Evolutionary conservation across 2,329 filamentous ascomycete species (phyloP).

Genomic region (Penicillium sp.): DNA sequence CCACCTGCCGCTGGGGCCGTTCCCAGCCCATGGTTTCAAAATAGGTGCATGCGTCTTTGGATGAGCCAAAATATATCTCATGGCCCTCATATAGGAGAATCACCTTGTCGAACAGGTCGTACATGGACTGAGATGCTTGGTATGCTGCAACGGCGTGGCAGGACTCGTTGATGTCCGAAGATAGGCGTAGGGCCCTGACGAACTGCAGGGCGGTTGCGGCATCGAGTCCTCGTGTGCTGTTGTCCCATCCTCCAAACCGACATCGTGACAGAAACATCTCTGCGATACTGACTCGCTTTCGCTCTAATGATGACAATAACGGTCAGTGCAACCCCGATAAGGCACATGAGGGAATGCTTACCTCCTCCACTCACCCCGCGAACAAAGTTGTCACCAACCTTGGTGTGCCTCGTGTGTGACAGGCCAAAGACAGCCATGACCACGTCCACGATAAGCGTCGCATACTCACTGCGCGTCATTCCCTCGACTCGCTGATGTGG

Average conservation of each 20-base stretch:
- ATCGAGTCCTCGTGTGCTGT: conserved; percentile 47
- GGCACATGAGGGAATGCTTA: too few relatives aligned
- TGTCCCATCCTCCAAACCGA: conserved; percentile 41
- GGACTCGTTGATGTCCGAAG: conserved; percentile 15
- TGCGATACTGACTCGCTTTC: conserved; percentile 10
- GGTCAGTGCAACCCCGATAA: too few relatives aligned
- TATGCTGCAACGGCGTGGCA: conserved; percentile 63
- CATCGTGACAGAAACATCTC: conserved; percentile 20
- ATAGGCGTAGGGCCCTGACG: conserved; percentile 46
- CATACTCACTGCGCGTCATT: conserved; percentile 15
- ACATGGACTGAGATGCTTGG: conserved; percentile 53
- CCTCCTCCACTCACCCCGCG: conserved; percentile 33
- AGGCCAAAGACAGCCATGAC: conserved; percentile 20
- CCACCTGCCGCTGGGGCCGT: conserved; percentile 69
- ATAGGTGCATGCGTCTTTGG: conserved; percentile 62
- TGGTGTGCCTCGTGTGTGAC: conserved; percentile 19
- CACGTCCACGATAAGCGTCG: conserved; percentile 8
- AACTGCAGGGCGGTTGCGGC: conserved; percentile 59
- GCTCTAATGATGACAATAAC: neutral
- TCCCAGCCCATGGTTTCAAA: conserved; percentile 72
- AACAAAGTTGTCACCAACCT: conserved; percentile 22
- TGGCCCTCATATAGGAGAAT: conserved; percentile 45
- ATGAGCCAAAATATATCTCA: conserved; percentile 74
- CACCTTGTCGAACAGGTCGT: conserved; percentile 72
- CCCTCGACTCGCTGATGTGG: conserved; percentile 5